Conservation (phyloP, 768 basidiomycete species). For the Tylopilus intermedius region DNA sequence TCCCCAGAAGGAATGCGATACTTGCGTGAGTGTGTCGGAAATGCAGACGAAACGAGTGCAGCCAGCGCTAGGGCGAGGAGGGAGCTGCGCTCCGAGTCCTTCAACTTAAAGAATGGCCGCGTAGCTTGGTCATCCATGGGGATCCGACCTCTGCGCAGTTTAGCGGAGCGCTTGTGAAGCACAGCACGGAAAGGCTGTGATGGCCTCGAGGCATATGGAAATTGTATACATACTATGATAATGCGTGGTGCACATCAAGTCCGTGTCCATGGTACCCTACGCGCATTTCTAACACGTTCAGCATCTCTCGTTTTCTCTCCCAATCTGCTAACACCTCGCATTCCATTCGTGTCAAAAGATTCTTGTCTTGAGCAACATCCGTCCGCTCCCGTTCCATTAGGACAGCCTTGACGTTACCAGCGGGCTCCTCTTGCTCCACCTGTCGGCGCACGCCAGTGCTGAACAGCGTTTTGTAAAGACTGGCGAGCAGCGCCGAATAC, state of each 20-base stretch:
- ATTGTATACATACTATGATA: no score
- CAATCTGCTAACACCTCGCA: slow-evolving; percentile 68
- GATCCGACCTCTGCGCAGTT: background rate
- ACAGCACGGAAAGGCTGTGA: slow-evolving; percentile 7
- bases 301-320: slow-evolving; percentile 67
- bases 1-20: slow-evolving; percentile 57
- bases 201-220: background rate
- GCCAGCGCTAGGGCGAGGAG: slow-evolving; percentile 28
- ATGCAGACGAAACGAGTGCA: slow-evolving; percentile 36
- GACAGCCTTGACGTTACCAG: slow-evolving; percentile 54
- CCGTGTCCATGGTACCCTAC: slow-evolving; percentile 53
- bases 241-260: slow-evolving; percentile 24
- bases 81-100: slow-evolving; percentile 9
- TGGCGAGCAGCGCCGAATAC: slow-evolving; percentile 68
- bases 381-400: slow-evolving; percentile 75
- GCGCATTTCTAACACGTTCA: slow-evolving; percentile 77
- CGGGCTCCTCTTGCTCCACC: slow-evolving; percentile 63
- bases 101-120: slow-evolving; percentile 16
- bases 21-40: slow-evolving; percentile 29
- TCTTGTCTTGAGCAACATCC: slow-evolving; percentile 77
- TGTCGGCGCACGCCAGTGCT: slow-evolving; percentile 75
- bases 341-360: slow-evolving; percentile 67
- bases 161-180: background rate
- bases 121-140: slow-evolving; percentile 9
- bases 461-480: slow-evolving; percentile 84